A percentile compares a stretch with the other conserved stretches of the same genome.
Evolutionary conservation across 192 early-diverging fungal genomes (phyloP).

Genomic region (Thamnidium elegans): DNA sequence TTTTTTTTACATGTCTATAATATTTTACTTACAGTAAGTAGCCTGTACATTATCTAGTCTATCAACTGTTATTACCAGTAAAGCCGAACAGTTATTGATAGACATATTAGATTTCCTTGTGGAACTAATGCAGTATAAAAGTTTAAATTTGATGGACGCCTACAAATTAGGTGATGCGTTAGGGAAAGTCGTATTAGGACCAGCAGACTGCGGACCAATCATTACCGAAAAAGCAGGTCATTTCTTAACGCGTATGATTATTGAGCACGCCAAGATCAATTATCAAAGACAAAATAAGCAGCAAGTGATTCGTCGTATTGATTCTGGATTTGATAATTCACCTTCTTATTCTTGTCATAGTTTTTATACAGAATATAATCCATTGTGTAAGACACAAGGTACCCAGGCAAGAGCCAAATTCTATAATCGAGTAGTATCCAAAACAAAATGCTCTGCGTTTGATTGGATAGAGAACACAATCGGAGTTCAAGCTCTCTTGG

Average conservation of each 20-base stretch:
- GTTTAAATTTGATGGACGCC: constrained; percentile 26
- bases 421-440: constrained; percentile 17
- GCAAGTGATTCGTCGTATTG: not conserved
- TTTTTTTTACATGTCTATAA: too few species aligned
- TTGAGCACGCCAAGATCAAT: constrained; percentile 27
- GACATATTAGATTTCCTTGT: constrained; percentile 36
- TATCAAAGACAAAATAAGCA: not conserved
- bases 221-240: constrained; percentile 31
- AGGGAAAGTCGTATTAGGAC: constrained; percentile 31
- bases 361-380: constrained; percentile 8
- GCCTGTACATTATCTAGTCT: constrained; percentile 31
- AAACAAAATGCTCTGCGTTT: not conserved
- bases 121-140: constrained; percentile 31
- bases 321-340: constrained; percentile 13
- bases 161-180: constrained; percentile 29
- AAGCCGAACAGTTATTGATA: constrained; percentile 21
- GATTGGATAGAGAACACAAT: constrained; percentile 25
- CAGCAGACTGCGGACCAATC: constrained; percentile 25
- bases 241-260: constrained; percentile 30
- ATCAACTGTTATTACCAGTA: constrained; percentile 7
- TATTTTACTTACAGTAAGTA: constrained; percentile 2
- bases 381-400: constrained; percentile 9
- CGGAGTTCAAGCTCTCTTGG: constrained; percentile 18
- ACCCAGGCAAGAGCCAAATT: constrained; percentile 21
- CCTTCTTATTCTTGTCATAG: not conserved